phyloP scores from a whole-genome alignment of 352 stramenopile species.

The Phytopythium mirpurense region DNA sequence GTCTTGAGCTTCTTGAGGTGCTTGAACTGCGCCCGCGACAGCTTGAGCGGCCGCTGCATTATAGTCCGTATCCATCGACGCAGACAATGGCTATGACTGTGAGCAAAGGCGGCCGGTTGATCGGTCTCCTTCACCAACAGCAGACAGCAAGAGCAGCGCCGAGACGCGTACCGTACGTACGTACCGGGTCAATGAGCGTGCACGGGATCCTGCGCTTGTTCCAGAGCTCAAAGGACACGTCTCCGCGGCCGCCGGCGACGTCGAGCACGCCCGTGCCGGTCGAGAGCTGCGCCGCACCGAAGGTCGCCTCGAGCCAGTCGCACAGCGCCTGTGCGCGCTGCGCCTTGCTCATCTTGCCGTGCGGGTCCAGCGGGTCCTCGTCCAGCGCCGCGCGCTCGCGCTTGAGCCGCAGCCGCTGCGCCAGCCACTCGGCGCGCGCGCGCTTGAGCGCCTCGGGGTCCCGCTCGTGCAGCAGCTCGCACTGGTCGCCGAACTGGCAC shows the following conservation, averaged over 20 bases:
- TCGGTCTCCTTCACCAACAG: slow-evolving; percentile 12
- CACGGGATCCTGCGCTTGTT: slow-evolving; percentile 68
- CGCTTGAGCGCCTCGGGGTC: slow-evolving; percentile 35
- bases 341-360: slow-evolving; percentile 69
- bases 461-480: slow-evolving; percentile 54
- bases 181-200: slow-evolving; percentile 80
- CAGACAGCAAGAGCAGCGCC: slow-evolving; percentile 2
- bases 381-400: slow-evolving; percentile 44
- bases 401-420: slow-evolving; percentile 56
- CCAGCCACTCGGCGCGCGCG: slow-evolving; percentile 53
- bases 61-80: no score
- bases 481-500: slow-evolving; percentile 63
- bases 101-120: no score
- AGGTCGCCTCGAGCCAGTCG: slow-evolving; percentile 72
- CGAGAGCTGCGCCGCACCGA: slow-evolving; percentile 42
- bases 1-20: slow-evolving; percentile 61
- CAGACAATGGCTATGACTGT: no score
- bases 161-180: no score
- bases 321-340: slow-evolving; percentile 67
- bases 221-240: slow-evolving; percentile 83
- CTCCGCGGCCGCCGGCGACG: slow-evolving; percentile 72
- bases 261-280: slow-evolving; percentile 66
- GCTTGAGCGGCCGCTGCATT: slow-evolving; percentile 70
- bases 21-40: slow-evolving; percentile 67
- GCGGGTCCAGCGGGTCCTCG: slow-evolving; percentile 57